A percentile compares a stretch with the other conserved stretches of the same genome.
Evolutionary conservation across 495 filamentous ascomycete genomes (phyloP).

Genomic region (Penicillium cosmopolitanum): DNA sequence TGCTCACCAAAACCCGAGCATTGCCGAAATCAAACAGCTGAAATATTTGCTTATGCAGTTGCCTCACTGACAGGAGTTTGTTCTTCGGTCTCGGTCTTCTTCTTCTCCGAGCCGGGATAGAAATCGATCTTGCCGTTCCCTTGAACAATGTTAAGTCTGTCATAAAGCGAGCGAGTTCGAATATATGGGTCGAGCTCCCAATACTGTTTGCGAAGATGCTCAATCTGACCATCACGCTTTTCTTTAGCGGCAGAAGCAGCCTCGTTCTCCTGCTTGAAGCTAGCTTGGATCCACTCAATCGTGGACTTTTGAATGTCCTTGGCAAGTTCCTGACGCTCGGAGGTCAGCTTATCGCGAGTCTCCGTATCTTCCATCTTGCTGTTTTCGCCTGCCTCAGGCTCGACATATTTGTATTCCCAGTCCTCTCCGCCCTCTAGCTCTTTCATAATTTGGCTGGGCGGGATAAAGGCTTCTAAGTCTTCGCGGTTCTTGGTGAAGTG

Average conservation of each 20-base stretch:
- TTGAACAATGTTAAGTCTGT: constrained; percentile 70
- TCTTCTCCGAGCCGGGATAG: constrained; percentile 55
- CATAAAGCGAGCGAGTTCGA: constrained; percentile 72
- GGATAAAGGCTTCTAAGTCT: constrained; percentile 80
- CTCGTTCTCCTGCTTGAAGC: constrained; percentile 49
- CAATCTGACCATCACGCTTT: constrained; percentile 63
- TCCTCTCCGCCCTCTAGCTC: constrained; percentile 82
- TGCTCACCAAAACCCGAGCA: not conserved
- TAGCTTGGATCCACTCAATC: constrained; percentile 65
- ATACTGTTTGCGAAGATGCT: constrained; percentile 71
- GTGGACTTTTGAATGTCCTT: constrained; percentile 72
- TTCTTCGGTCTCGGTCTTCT: constrained; percentile 34
- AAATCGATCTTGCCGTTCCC: constrained; percentile 68
- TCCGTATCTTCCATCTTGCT: constrained; percentile 66
- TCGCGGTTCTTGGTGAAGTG: constrained; percentile 86
- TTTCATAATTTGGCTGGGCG: constrained; percentile 68
- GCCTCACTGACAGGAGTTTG: constrained; percentile 12
- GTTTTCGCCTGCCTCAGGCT: constrained; percentile 74
- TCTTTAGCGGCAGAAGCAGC: constrained; percentile 52
- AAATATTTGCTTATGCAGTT: not conserved
- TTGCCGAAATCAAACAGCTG: not conserved
- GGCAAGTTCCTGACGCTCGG: constrained; percentile 61
- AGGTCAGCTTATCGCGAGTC: constrained; percentile 62
- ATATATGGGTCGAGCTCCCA: constrained; percentile 83
- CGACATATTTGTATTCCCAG: constrained; percentile 79